A percentile compares a stretch with the other conserved stretches of the same genome.
These are phyloP conservation scores for Leccinum laetum DNA, from an alignment of 1,284 basidiomycete species.

Conservation along the genomic window DNA sequence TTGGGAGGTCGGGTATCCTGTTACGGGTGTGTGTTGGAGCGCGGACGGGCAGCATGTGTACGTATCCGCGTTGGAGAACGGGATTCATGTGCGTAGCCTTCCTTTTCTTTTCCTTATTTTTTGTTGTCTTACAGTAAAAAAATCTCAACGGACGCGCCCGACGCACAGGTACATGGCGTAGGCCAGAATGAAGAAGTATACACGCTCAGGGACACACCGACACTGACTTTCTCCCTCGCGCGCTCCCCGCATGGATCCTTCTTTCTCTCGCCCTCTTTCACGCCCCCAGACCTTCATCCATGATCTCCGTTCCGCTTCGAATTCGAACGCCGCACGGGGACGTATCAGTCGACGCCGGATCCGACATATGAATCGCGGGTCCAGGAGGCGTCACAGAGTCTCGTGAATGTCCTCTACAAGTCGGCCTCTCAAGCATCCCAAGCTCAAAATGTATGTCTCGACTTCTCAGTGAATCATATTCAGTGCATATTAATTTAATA, in stretches of 20 bases:
- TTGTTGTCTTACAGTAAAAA: no score
- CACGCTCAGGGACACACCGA: constrained; percentile 77
- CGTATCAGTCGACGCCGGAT: background rate
- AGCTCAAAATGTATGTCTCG: background rate
- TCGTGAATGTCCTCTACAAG: background rate
- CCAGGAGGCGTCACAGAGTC: background rate
- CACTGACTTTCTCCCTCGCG: constrained; percentile 79
- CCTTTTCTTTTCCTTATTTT: background rate
- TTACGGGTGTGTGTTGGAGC: constrained; percentile 90
- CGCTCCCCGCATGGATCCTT: constrained; percentile 86
- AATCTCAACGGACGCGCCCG: background rate
- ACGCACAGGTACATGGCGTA: constrained; percentile 77
- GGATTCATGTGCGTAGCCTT: constrained; percentile 73
- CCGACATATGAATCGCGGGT: background rate
- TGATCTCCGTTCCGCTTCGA: constrained; percentile 70
- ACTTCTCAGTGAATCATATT: background rate
- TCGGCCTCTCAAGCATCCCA: background rate
- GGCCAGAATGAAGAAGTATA: constrained; percentile 80
- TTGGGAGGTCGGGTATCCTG: constrained; percentile 84
- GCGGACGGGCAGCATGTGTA: constrained; percentile 86
- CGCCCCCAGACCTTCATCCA: constrained; percentile 84
- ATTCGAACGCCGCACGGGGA: background rate
- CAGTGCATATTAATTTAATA: background rate
- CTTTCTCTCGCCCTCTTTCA: constrained; percentile 86
- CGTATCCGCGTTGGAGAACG: constrained; percentile 89